These are phyloP conservation scores for Benincasa hispida DNA, from an alignment of 306 rosid genomes.

Conservation along the genomic window DNA sequence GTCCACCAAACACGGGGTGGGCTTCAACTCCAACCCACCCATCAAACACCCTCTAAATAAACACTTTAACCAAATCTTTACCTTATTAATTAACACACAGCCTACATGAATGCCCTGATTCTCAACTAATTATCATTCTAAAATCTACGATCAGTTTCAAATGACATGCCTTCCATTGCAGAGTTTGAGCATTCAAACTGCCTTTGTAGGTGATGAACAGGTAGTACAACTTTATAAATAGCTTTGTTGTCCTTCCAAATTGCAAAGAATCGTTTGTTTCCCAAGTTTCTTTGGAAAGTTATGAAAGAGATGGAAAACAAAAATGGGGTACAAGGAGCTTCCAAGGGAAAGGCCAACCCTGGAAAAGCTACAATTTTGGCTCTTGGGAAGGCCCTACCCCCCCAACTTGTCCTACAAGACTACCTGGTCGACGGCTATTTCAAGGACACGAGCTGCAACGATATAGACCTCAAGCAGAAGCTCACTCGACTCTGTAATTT, in stretches of 20 bases:
- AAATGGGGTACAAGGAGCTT: constrained; percentile 12
- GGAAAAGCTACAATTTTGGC: constrained; percentile 71
- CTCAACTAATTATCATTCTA: constrained; percentile 27
- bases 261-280: not conserved
- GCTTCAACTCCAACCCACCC: no score
- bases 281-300: not conserved
- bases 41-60: no score
- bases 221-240: constrained; percentile 20
- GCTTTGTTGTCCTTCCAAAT: not conserved
- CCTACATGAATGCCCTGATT: constrained; percentile 46
- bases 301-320: constrained; percentile 42
- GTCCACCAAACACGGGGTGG: no score
- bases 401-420: constrained; percentile 87
- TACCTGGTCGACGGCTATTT: constrained; percentile 86
- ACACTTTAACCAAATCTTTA: constrained; percentile 24
- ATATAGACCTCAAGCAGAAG: constrained; percentile 67
- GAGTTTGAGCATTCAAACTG: not conserved
- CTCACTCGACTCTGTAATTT: constrained; percentile 68
- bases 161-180: not conserved
- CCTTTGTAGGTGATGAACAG: not conserved
- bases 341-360: constrained; percentile 28
- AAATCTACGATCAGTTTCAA: not conserved
- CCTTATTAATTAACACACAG: constrained; percentile 4
- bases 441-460: constrained; percentile 73
- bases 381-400: constrained; percentile 94